Conservation (phyloP, 306 rosid genomes). For the Cicer yamashitae region DNA sequence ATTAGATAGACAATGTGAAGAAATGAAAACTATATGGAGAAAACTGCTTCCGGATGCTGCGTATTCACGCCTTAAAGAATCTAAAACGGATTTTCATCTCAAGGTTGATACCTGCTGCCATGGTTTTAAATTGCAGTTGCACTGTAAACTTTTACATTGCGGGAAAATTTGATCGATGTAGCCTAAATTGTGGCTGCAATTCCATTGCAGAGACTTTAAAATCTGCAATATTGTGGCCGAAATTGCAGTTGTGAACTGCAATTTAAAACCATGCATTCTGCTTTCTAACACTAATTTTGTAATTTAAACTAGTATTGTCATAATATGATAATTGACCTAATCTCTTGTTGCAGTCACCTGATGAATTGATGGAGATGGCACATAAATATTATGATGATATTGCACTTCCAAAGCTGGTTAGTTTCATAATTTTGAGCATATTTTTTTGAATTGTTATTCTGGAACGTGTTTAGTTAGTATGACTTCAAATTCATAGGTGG, state of each 20-base stretch:
- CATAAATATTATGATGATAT: conserved; percentile 82
- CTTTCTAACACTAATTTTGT: not conserved
- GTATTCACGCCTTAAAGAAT: conserved; percentile 85
- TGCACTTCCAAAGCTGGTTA: conserved; percentile 97
- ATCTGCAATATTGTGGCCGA: too few species aligned
- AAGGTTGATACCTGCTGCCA: conserved; percentile 60
- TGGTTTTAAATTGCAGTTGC: too few species aligned
- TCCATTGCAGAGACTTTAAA: too few species aligned
- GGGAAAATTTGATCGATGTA: too few species aligned
- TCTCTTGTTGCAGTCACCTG: conserved; percentile 70
- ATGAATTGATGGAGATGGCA: conserved; percentile 94
- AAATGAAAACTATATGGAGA: conserved; percentile 80
- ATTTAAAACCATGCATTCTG: too few species aligned
- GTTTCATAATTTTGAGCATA: conserved; percentile 46
- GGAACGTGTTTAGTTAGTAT: conserved; percentile 45
- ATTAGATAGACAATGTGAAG: conserved; percentile 65
- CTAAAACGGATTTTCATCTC: conserved; percentile 86
- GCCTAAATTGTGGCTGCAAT: too few species aligned
- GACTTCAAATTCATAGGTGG: conserved; percentile 69
- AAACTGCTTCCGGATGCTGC: conserved; percentile 83
- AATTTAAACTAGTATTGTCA: conserved; percentile 12
- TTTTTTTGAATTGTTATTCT: conserved; percentile 23
- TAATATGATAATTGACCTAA: not conserved
- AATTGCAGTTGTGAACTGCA: too few species aligned
- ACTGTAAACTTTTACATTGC: too few species aligned